Conservation (phyloP, 129 eudicot genomes). For the Escallonia herrerae region DNA sequence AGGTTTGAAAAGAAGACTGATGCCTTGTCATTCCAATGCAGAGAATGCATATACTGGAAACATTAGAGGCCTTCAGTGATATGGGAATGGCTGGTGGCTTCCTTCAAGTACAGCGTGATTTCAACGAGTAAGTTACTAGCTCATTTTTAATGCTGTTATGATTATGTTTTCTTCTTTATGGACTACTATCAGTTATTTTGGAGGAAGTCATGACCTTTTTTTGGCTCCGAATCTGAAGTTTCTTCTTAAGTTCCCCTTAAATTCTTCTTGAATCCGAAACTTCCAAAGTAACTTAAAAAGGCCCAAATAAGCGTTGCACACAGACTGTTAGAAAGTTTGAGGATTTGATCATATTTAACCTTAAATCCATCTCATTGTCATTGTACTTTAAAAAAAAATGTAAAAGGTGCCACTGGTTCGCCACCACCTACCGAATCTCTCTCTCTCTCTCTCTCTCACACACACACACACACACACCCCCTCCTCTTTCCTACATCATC, state of each 20-base stretch:
- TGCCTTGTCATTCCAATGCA: slow-evolving; percentile 19
- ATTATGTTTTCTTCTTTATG: neutral
- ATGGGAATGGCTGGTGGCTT: slow-evolving; percentile 45
- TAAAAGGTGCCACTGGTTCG: no score
- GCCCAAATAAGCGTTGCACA: no score
- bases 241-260: neutral
- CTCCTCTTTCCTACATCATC: no score
- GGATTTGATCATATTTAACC: no score
- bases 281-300: no score
- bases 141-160: neutral
- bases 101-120: slow-evolving; percentile 64
- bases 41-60: slow-evolving; percentile 86
- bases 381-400: no score
- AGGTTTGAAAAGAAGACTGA: neutral
- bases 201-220: neutral
- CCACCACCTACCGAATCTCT: no score
- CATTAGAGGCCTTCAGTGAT: slow-evolving; percentile 64
- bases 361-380: no score
- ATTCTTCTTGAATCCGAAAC: no score
- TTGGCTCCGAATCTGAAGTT: neutral
- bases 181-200: neutral
- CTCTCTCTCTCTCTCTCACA: no score
- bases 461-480: no score
- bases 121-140: slow-evolving; percentile 65
- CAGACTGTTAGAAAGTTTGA: no score